Evolutionary conservation across 2,329 filamentous ascomycete genomes (phyloP).

Genomic region (Periconia sp.): DNA sequence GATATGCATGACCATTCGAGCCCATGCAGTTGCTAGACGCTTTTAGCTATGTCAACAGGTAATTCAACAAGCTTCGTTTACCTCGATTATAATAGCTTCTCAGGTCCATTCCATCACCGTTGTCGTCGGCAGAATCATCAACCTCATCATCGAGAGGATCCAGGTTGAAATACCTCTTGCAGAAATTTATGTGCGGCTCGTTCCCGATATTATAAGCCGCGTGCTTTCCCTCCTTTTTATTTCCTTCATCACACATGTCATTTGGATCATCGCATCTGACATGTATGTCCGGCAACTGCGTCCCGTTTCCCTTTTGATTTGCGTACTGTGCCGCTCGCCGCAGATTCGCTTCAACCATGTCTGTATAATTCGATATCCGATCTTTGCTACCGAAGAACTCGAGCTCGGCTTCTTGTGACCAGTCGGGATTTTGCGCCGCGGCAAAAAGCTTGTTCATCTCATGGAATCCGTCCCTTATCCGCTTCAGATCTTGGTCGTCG

Average conservation of each 20-base stretch:
- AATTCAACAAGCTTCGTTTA: too few species aligned
- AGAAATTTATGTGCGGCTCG: conserved; percentile 43
- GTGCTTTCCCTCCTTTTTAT: conserved; percentile 36
- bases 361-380: conserved; percentile 33
- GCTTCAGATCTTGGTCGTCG: conserved; percentile 27
- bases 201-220: conserved; percentile 43
- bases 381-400: conserved; percentile 37
- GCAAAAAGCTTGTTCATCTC: conserved; percentile 41
- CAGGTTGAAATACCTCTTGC: conserved; percentile 34
- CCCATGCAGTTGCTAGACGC: conserved; percentile 37
- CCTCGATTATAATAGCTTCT: conserved; percentile 42
- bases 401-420: conserved; percentile 24
- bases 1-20: conserved; percentile 44
- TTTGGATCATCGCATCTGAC: conserved; percentile 43
- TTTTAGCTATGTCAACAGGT: too few species aligned
- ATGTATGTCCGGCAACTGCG: conserved; percentile 37
- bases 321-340: conserved; percentile 36
- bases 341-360: conserved; percentile 35
- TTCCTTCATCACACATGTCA: conserved; percentile 30
- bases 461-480: conserved; percentile 37
- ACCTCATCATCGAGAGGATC: conserved; percentile 30
- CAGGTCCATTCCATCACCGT: conserved; percentile 28
- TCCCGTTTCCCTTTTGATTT: conserved; percentile 26
- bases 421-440: conserved; percentile 30
- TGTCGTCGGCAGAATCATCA: conserved; percentile 27